Base-by-base conservation (phyloP, 2,329 filamentous ascomycete genomes). In the Neofusicoccum cordaticola region DNA sequence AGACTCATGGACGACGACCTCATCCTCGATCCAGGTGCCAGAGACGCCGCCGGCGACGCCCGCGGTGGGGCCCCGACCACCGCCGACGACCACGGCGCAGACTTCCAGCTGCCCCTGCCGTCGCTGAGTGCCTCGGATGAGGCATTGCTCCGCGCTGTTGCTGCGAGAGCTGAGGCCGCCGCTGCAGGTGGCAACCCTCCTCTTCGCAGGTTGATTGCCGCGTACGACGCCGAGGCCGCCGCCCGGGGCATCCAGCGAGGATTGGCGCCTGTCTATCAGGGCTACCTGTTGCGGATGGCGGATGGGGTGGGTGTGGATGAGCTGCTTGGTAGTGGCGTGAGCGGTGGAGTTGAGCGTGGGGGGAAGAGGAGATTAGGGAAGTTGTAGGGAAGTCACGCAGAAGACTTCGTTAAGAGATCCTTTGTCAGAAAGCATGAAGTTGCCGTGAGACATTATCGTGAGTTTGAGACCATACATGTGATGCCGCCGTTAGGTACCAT, bases 31-130 rank as follows among this genome's bases (percentile, higher is more conserved):
- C 52, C 27, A 8, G 27, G 9, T 1, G 41, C 13, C 27, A 27
- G 19, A n/a, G 37, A 9, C 19, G 3, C 2, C 17, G 41, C 13
- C 27, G 27, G 19, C 31, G 37, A 9, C 19, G 3, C 1, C 17
- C 7, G 17, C 17, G 35, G n/a, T 22, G 52, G 52, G 42, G 27
- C 9, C 37, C 5, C 41, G 9, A 27, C 17, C 41, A 47, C 6
- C 13, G n/a, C 11, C 13, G 31, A 22, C 31, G 57, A 62, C 34
- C 34, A 47, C 34, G 19, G 44, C 58, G 58, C 44, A 45, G 58
- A 62, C 45, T 51, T 62, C 45, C 58, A 62, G 58, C 45, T 62
- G 8, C 44, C 58, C 44, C 45, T 62, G 44, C 58, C 58, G 34
- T 45, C 58, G 47, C 58, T 62, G 19, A 12, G 19, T 13, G 17